phyloP scores from a whole-genome alignment of 2,329 filamentous ascomycete genomes.

The Aspergillus sp. region DNA sequence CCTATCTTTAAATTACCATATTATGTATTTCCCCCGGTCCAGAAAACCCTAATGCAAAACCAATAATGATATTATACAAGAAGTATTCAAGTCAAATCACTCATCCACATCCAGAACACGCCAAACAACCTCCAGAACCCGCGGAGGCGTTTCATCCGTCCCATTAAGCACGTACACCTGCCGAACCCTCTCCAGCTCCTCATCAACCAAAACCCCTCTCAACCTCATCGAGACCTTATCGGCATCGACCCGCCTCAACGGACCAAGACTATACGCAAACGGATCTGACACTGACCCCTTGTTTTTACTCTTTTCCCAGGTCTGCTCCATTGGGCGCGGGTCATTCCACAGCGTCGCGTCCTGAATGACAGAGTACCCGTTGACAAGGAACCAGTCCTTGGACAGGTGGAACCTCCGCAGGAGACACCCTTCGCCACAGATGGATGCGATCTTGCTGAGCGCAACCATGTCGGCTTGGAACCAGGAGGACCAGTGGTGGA shows the following conservation, averaged over 20 bases:
- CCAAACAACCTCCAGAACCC: conserved; percentile 32
- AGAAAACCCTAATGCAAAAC: neutral
- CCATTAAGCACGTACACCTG: conserved; percentile 55
- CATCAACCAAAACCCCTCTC: conserved; percentile 45
- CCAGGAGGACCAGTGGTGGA: conserved; percentile 28
- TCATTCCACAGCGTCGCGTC: conserved; percentile 50
- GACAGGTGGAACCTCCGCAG: conserved; percentile 22
- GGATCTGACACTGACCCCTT: conserved; percentile 34
- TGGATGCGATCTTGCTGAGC: conserved; percentile 16
- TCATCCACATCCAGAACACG: conserved; percentile 7
- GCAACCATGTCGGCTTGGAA: conserved; percentile 23
- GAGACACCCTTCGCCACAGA: conserved; percentile 23
- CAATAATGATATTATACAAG: neutral
- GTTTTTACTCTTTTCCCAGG: conserved; percentile 51
- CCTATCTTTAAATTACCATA: neutral
- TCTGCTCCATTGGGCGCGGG: conserved; percentile 53
- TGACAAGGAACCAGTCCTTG: conserved; percentile 45
- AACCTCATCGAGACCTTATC: conserved; percentile 57
- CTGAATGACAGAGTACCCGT: conserved; percentile 59
- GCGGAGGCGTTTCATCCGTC: conserved; percentile 18
- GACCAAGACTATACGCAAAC: conserved; percentile 57
- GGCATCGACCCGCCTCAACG: conserved; percentile 44
- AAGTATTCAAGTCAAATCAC: neutral
- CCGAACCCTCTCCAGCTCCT: conserved; percentile 45
- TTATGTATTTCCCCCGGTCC: neutral